Conservation (phyloP, 1,284 basidiomycete species). For the Stygiomarasmius scandens region DNA sequence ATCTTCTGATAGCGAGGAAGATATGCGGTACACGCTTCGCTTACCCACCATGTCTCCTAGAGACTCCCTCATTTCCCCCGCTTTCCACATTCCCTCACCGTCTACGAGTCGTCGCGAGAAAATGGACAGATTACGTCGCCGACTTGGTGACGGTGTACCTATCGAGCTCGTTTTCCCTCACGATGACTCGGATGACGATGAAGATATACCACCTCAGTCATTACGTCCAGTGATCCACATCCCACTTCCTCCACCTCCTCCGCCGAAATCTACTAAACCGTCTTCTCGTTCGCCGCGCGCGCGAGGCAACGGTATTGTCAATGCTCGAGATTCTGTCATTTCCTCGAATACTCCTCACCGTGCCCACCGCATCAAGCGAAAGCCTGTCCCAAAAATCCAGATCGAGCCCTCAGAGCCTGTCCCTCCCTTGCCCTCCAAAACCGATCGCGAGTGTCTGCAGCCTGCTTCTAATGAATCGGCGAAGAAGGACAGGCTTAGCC, state of each 20-base stretch:
- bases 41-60: conserved; percentile 2
- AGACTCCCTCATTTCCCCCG: conserved; percentile 29
- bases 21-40: conserved; percentile 10
- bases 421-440: neutral
- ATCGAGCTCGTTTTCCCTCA: conserved; percentile 58
- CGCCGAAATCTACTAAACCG: neutral
- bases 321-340: conserved; percentile 16
- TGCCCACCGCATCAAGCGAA: conserved; percentile 14
- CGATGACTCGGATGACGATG: conserved; percentile 7
- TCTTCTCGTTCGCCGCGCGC: neutral
- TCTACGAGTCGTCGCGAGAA: conserved; percentile 50
- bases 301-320: neutral
- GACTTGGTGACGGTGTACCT: conserved; percentile 62
- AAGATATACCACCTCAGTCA: neutral
- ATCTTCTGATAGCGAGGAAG: conserved; percentile 7
- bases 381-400: conserved; percentile 17
- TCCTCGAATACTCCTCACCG: conserved; percentile 12
- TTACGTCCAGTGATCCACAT: neutral
- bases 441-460: no score
- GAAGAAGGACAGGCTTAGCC: conserved; percentile 13
- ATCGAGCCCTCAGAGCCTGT: neutral
- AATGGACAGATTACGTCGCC: conserved; percentile 60
- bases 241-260: conserved; percentile 1
- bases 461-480: no score
- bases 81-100: conserved; percentile 43